A percentile compares a stretch with the other conserved stretches of the same genome.
Conservation (phyloP, 2,329 filamentous ascomycete genomes). For the Pochonia chlamydosporia region DNA sequence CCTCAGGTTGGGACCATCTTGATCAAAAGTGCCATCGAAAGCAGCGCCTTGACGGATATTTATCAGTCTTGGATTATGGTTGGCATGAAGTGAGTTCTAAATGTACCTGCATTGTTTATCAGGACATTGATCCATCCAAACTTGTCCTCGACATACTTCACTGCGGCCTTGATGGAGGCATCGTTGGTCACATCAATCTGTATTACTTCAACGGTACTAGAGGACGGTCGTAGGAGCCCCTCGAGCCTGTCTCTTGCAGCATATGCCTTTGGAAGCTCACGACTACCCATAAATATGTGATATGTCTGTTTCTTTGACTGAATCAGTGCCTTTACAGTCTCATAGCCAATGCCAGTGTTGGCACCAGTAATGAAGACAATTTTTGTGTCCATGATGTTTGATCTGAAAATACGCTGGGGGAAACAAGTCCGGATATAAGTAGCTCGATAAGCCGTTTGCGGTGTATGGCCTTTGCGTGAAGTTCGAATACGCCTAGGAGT, state of each 20-base stretch:
- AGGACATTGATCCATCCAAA: constrained; percentile 44
- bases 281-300: constrained; percentile 49
- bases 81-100: background rate
- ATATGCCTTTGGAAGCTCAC: constrained; percentile 28
- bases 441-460: too few relatives aligned
- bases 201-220: constrained; percentile 37
- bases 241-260: constrained; percentile 45
- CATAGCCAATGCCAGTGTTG: constrained; percentile 56
- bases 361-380: constrained; percentile 55
- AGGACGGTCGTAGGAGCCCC: constrained; percentile 29
- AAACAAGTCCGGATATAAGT: too few relatives aligned
- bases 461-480: too few relatives aligned
- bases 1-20: background rate
- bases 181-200: constrained; percentile 50
- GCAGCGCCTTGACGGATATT: constrained; percentile 29
- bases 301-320: constrained; percentile 39
- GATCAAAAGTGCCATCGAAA: constrained; percentile 31
- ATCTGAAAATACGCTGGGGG: too few relatives aligned
- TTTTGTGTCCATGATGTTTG: too few relatives aligned
- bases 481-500: too few relatives aligned
- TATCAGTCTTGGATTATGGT: too few relatives aligned
- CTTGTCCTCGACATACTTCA: constrained; percentile 33
- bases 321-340: constrained; percentile 49
- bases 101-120: constrained; percentile 51
- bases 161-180: constrained; percentile 41